Evolutionary conservation across 1,284 basidiomycete species (phyloP), one percentile per base, ranked within the genome.

Genomic region (Papiliotrema laurentii): DNA sequence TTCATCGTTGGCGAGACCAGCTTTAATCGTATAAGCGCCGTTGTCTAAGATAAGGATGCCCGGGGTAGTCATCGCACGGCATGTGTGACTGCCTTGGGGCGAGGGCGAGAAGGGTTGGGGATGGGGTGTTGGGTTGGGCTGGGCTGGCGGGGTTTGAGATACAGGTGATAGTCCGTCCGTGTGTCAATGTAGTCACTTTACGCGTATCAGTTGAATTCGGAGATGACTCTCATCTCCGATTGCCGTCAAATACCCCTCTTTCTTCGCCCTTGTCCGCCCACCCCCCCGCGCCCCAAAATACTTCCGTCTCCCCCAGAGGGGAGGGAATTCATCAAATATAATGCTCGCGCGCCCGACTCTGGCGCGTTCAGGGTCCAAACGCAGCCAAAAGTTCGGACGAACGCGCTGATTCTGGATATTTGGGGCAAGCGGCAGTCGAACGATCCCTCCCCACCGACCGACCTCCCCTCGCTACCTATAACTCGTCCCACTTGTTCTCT

Each of bases 1-100:
- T 4, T 64, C 47, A 4, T n/a, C n/a, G n/a, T 64, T 63, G 16
- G 77, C 72, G 16, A 80, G 66, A n/a, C 87, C 85, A 10, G 81
- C 80, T 67, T 93, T 94, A 71, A 93, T 83, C 2, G 80, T 81
- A 47, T 80, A 82, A 10, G 82, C 90, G 37, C 90, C 90, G 71
- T 93, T 94, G 67, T 93, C 90, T 37, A 92, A 77, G 9, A 92
- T 77, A 51, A 90, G 75, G 16, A 82, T 77, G 3, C 78, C 69
- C 33, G 70, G 47, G 36, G 71, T 56, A 33, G 72, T 64, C 79
- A 80, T 80, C 9, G 19, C 5, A 22, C 38, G 38, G 24, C n/a
- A 22, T 19, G n/a, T 37, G 10, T 37, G 36, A 13, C 19, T 9
- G 6, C 38, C 6, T 22, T 7, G 7, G 38, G 9, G 14, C 34